Evolutionary conservation across 345 rosid genomes (phyloP).

Genomic region (Salix exigua): DNA sequence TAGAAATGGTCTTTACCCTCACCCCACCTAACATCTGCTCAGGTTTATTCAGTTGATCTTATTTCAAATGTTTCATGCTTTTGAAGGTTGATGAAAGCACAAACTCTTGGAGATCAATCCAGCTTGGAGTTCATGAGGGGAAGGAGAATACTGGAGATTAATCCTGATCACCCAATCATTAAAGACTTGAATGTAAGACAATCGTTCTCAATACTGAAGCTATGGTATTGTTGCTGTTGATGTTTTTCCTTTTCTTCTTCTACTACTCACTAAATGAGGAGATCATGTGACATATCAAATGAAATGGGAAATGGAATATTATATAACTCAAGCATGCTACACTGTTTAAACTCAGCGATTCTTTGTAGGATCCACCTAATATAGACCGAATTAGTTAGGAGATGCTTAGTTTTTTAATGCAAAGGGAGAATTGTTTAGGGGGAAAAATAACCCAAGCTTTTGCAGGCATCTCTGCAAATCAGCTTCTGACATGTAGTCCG

Average conservation of each 20-base stretch:
- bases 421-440: no score
- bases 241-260: neutral
- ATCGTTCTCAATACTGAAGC: neutral
- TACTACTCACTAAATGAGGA: neutral
- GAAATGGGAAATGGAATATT: neutral
- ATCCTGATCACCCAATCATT: conserved; percentile 87
- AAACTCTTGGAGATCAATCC: conserved; percentile 91
- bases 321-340: neutral
- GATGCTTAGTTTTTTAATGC: no score
- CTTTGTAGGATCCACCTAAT: neutral
- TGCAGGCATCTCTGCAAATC: no score
- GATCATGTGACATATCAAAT: neutral
- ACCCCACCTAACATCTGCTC: neutral
- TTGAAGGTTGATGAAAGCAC: conserved; percentile 94
- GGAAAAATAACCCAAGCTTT: no score
- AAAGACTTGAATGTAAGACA: conserved; percentile 76
- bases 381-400: neutral
- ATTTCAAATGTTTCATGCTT: conserved; percentile 1
- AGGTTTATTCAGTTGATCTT: neutral
- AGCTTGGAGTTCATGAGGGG: conserved; percentile 99
- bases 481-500: no score
- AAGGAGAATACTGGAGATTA: conserved; percentile 88
- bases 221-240: neutral
- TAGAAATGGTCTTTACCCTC: conserved; percentile 5
- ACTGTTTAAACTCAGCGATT: neutral